Conservation (phyloP, 306 rosid species). For the Sophora flavescens region DNA sequence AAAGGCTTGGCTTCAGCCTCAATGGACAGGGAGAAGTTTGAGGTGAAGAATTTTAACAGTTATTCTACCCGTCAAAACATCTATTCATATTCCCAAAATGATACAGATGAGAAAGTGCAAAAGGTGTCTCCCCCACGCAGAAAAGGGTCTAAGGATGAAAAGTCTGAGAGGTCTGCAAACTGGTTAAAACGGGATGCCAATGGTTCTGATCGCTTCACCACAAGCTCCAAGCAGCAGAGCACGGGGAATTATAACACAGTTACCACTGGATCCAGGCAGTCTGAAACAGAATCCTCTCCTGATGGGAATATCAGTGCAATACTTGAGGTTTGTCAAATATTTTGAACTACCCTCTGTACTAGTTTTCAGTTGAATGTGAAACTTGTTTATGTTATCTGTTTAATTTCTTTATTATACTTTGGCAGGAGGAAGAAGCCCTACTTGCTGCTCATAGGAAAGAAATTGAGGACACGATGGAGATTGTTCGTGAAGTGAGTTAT, state of each 20-base stretch:
- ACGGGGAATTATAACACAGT: slow-evolving; percentile 56
- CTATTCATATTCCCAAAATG: slow-evolving; percentile 65
- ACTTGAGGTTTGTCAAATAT: slow-evolving; percentile 76
- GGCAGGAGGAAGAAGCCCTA: slow-evolving; percentile 95
- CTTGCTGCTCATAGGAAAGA: slow-evolving; percentile 97
- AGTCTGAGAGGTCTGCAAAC: slow-evolving; percentile 68
- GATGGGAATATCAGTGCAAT: slow-evolving; percentile 83
- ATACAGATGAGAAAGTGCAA: slow-evolving; percentile 72
- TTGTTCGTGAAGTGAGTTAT: slow-evolving; percentile 93
- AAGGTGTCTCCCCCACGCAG: slow-evolving; percentile 91
- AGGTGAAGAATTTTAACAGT: slow-evolving; percentile 59
- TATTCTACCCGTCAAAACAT: slow-evolving; percentile 69
- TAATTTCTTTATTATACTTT: slow-evolving; percentile 37
- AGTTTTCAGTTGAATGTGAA: slow-evolving; percentile 14
- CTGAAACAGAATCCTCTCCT: slow-evolving; percentile 64
- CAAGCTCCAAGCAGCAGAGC: slow-evolving; percentile 69
- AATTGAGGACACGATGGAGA: slow-evolving; percentile 98
- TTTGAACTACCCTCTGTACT: slow-evolving; percentile 4
- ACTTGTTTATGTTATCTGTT: slow-evolving; percentile 40
- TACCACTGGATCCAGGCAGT: slow-evolving; percentile 59
- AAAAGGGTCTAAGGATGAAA: slow-evolving; percentile 79
- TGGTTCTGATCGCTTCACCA: slow-evolving; percentile 63
- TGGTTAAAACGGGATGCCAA: slow-evolving; percentile 66
- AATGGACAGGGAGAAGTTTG: slow-evolving; percentile 67
- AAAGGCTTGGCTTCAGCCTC: slow-evolving; percentile 61